Percentiles rank a stretch among this genome's conserved stretches.
These are phyloP conservation scores for Globisporangium apiculatum DNA, from an alignment of 352 stramenopile genomes.

Conservation along the genomic window DNA sequence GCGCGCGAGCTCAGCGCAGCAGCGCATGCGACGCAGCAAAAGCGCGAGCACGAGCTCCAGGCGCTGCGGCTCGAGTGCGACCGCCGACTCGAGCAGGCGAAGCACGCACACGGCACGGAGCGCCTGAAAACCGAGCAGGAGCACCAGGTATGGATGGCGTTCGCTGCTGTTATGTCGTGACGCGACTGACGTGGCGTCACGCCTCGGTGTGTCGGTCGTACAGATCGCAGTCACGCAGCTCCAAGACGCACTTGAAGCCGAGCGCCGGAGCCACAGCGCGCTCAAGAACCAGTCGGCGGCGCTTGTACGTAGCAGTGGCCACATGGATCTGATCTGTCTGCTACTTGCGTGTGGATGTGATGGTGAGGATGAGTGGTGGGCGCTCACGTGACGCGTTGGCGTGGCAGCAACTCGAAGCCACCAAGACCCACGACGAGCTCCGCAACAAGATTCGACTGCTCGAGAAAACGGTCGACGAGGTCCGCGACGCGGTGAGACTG, in stretches of 20 bases:
- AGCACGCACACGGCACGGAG: slow-evolving; percentile 35
- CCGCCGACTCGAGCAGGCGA: slow-evolving; percentile 45
- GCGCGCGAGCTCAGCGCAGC: slow-evolving; percentile 53
- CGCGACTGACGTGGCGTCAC: not conserved
- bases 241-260: slow-evolving; percentile 25
- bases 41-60: slow-evolving; percentile 44
- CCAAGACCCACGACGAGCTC: slow-evolving; percentile 38
- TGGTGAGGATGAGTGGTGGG: not conserved
- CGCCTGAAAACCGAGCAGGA: slow-evolving; percentile 50
- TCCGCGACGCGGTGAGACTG: slow-evolving; percentile 40
- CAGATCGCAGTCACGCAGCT: slow-evolving; percentile 33
- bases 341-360: too few species aligned
- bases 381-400: not conserved
- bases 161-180: too few species aligned
- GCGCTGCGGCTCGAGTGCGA: slow-evolving; percentile 44
- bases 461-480: slow-evolving; percentile 54
- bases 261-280: slow-evolving; percentile 25
- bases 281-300: slow-evolving; percentile 34
- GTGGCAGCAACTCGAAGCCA: slow-evolving; percentile 24
- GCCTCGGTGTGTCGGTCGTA: not conserved
- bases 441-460: slow-evolving; percentile 53
- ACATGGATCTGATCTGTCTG: not conserved
- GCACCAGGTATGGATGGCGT: slow-evolving; percentile 24
- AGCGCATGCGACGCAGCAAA: slow-evolving; percentile 38
- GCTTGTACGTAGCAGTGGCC: slow-evolving; percentile 14